Percentiles rank a stretch among this genome's conserved stretches.
Evolutionary conservation across 1,284 basidiomycete genomes (phyloP).

Genomic region (Puccinia horiana): DNA sequence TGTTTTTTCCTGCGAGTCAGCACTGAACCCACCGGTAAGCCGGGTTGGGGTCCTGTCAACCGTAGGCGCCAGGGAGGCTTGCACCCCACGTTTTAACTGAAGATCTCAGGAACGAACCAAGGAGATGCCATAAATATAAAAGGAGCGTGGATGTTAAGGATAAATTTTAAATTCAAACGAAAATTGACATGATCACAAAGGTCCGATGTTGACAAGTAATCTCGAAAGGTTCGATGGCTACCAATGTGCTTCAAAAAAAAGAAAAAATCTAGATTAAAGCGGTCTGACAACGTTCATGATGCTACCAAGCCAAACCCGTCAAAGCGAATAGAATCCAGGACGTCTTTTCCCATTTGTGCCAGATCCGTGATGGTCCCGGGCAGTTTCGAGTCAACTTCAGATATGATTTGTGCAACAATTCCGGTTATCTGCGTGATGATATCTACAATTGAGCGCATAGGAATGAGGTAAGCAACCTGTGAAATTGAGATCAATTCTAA

Average conservation of each 20-base stretch:
- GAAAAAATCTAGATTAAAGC: not conserved
- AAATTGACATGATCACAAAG: not conserved
- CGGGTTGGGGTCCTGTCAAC: too few species aligned
- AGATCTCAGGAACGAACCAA: too few species aligned
- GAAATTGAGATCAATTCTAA: not conserved
- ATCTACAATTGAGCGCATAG: not conserved
- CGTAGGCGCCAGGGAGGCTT: too few species aligned
- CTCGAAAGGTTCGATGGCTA: not conserved
- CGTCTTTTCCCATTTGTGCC: not conserved
- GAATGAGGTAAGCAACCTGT: not conserved
- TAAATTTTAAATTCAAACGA: not conserved
- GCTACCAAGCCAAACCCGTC: constrained; percentile 18
- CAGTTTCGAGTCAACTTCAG: not conserved
- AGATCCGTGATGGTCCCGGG: not conserved
- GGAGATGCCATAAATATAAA: too few species aligned
- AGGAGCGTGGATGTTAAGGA: too few species aligned
- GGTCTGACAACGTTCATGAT: constrained; percentile 28
- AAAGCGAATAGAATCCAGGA: constrained; percentile 18
- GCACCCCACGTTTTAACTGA: too few species aligned
- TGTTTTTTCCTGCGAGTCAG: too few species aligned
- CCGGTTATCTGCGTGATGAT: constrained; percentile 3
- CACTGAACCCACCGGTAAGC: too few species aligned
- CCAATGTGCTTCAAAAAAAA: not conserved
- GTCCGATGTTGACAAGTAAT: not conserved
- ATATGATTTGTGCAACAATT: constrained; percentile 10